Evolutionary conservation across 2,329 filamentous ascomycete species (phyloP).

Genomic region (Claviceps purpurea): DNA sequence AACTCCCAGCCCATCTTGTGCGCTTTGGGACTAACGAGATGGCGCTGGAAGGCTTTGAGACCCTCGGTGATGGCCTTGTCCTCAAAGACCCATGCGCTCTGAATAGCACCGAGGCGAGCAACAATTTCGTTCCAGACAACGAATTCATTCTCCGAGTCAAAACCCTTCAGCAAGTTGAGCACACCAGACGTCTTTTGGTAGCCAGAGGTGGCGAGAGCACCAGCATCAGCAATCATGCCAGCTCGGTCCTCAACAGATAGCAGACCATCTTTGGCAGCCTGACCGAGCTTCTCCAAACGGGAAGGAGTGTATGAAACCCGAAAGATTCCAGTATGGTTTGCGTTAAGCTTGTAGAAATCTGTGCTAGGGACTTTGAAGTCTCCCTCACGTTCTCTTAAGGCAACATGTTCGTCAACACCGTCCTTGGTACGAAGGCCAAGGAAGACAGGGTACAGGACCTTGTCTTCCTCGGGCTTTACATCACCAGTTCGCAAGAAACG

Average conservation of each 20-base stretch:
- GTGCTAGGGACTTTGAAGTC: slow-evolving; percentile 64
- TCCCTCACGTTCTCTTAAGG: slow-evolving; percentile 44
- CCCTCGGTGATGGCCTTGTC: slow-evolving; percentile 59
- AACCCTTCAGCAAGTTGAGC: slow-evolving; percentile 71
- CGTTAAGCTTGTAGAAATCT: slow-evolving; percentile 95
- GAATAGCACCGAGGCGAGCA: slow-evolving; percentile 62
- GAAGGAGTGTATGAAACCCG: slow-evolving; percentile 77
- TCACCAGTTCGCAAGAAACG: slow-evolving; percentile 87
- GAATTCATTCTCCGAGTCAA: slow-evolving; percentile 72
- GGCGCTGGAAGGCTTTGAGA: slow-evolving; percentile 69
- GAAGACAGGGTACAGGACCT: slow-evolving; percentile 80
- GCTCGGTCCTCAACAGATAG: slow-evolving; percentile 82
- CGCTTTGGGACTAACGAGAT: slow-evolving; percentile 64
- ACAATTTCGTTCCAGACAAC: slow-evolving; percentile 94
- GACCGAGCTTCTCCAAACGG: slow-evolving; percentile 73
- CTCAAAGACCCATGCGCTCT: slow-evolving; percentile 71
- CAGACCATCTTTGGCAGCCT: slow-evolving; percentile 59
- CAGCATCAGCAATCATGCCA: slow-evolving; percentile 89
- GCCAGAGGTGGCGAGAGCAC: slow-evolving; percentile 75
- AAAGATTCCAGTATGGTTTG: slow-evolving; percentile 86
- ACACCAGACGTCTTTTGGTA: slow-evolving; percentile 90
- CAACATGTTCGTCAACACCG: slow-evolving; percentile 53
- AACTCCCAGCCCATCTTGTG: slow-evolving; percentile 86
- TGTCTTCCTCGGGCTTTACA: slow-evolving; percentile 83
- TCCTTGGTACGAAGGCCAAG: slow-evolving; percentile 72